Base-by-base conservation (phyloP, 1,284 basidiomycete genomes). In the Boletus mariae region DNA sequence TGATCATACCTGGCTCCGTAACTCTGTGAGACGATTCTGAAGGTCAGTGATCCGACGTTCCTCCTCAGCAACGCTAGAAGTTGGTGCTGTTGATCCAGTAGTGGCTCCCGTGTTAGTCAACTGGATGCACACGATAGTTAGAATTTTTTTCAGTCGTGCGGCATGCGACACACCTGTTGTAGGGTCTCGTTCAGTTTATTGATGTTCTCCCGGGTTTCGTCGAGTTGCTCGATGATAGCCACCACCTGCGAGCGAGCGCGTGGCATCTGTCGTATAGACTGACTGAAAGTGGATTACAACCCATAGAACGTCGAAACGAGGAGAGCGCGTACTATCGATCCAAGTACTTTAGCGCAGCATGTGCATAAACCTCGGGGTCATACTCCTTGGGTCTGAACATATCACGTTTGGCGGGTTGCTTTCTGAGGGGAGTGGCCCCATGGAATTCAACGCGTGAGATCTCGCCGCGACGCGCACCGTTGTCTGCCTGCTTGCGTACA, bases 341-440 rank as follows among this genome's bases (percentile, higher is more conserved):
- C 52, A 90, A 74, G 60, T 85, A 88, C 68, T 84, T 87, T 57
- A 87, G 62, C 0, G 87, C 86, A 6, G 88, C 88, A 55, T 81
- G 75, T 0, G 82, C 85, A 66, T 88, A 90, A 6, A 87, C 75
- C 66, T 90, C 86, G 2, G 87, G 86, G 34, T 87, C 83, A 11
- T 80, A 73, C 40, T 84, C 70, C 44, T 73, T 75, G 7, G 71
- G 64, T 49, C 71, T 73, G 38, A 57, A 45, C 56, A 57, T 52
- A 47, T 80, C 76, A 15, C 79, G 72, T 53, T 75, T 75, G 7
- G 66, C 52, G 13, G 70, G 67, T 23, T 73, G 76, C 61, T 75
- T 82, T 51, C 78, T 74, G 45, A 89, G 74, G 10, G 87, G 87
- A 0, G 87, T 89, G 10, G 87, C 84, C 6, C 82, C 84, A 45